phyloP scores from a whole-genome alignment of 129 eudicot species.

The Smallanthus sonchifolius region DNA sequence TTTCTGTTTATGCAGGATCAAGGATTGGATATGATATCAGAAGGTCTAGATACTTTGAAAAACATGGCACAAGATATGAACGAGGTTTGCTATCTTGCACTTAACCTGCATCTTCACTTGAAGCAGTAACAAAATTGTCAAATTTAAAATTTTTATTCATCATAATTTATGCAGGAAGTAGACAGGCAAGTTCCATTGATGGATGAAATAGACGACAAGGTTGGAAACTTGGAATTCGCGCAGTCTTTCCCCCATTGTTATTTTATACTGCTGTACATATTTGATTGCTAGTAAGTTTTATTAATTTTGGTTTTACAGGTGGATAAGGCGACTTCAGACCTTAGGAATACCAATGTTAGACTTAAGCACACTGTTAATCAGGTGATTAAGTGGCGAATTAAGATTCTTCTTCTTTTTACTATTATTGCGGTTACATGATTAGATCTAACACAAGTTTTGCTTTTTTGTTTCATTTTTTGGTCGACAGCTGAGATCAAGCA shows the following conservation, averaged over 20 bases:
- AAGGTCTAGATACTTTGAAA: constrained; percentile 59
- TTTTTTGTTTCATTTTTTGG: neutral
- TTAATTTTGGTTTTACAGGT: constrained; percentile 45
- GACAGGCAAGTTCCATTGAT: constrained; percentile 20
- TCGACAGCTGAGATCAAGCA: constrained; percentile 81
- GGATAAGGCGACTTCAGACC: constrained; percentile 85
- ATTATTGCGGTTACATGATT: constrained; percentile 8
- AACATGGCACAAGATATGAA: constrained; percentile 80
- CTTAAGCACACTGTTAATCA: constrained; percentile 83
- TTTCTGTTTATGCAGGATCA: constrained; percentile 34
- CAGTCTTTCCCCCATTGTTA: neutral
- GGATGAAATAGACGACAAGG: constrained; percentile 32
- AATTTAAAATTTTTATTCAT: neutral
- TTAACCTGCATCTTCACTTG: constrained; percentile 4
- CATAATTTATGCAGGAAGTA: constrained; percentile 20
- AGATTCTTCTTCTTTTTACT: neutral
- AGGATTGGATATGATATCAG: constrained; percentile 61
- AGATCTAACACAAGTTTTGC: neutral
- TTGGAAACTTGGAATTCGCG: neutral
- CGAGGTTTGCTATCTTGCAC: constrained; percentile 51
- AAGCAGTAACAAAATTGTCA: neutral
- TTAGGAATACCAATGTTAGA: constrained; percentile 81
- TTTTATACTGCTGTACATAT: neutral
- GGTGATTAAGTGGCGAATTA: constrained; percentile 39
- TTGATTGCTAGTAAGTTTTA: neutral